phyloP scores from a whole-genome alignment of 257 asterid species.

The Schizonepeta tenuifolia region DNA sequence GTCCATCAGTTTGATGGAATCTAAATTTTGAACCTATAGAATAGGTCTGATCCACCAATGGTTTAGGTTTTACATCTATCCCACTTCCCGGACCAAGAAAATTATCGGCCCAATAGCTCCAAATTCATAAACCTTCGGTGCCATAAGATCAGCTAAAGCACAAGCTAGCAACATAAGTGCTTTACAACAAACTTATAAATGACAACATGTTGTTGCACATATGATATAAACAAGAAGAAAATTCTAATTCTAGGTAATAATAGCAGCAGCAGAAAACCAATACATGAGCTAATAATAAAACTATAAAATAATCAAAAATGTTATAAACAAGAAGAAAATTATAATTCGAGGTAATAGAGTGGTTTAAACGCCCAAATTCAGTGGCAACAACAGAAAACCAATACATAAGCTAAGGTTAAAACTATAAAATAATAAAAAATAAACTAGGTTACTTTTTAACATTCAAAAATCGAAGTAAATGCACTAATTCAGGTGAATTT shows the following conservation, averaged over 20 bases:
- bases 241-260: neutral
- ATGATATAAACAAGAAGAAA: neutral
- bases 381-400: neutral
- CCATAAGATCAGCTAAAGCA: neutral
- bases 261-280: neutral
- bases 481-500: neutral
- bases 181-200: neutral
- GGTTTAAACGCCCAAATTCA: neutral
- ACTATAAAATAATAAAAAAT: neutral
- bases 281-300: too few relatives aligned
- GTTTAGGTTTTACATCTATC: conserved; percentile 50
- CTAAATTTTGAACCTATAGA: conserved; percentile 88
- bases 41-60: conserved; percentile 56
- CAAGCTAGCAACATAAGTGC: neutral
- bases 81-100: conserved; percentile 16
- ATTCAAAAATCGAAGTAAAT: neutral
- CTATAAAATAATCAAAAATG: too few relatives aligned
- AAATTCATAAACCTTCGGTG: conserved; percentile 2
- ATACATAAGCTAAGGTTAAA: too few relatives aligned
- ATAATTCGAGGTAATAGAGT: neutral
- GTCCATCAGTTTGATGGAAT: conserved; percentile 83
- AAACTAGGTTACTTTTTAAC: neutral
- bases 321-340: neutral
- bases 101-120: neutral
- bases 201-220: neutral